Base-by-base conservation (phyloP, 2,329 filamentous ascomycete species). In the Exophiala oligosperma region DNA sequence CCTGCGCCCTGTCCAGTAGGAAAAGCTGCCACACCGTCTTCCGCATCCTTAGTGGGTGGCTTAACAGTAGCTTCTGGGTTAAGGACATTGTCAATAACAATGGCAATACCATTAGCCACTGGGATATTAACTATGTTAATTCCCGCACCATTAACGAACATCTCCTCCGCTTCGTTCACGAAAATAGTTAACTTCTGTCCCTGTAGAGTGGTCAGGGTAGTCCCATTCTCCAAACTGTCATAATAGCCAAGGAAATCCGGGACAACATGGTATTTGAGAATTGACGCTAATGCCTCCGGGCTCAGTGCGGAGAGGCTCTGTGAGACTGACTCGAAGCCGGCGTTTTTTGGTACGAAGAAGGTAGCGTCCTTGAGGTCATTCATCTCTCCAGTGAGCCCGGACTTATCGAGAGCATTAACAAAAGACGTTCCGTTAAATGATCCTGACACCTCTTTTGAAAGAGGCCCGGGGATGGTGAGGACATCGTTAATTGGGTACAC, bases 31-130 rank as follows among this genome's bases (percentile, higher is more conserved):
- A 47, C 37, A 38, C 55, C 55, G 4, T 57, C 55, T 37, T 54
- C 55, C 14, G 26, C 40, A 35, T 28, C 55, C 35, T 47, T 53
- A 6, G 21, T 7, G n/a, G 55, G 49, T 48, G 55, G 49, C 21
- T 23, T 23, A 7, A 14, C 48, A 7, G 49, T 17, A n/a, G 24
- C 49, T 3, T 17, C 14, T 6, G 55, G 49, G 26, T 57, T 57
- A 23, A 57, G 40, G 7, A 57, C 55, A 47, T 57, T 57, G 48
- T 57, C 55, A 53, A 57, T 52, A 26, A 57, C 24, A 1, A 54
- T 28, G 14, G 53, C 40, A 35, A 57, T 49, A n/a, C 55, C 55
- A 26, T 57, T 38, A 23, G 55, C 35, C n/a, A 47, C 55, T 21
- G 48, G 28, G 11, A 53, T 8, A 47, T 57, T 49, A 29, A 32